Evolutionary conservation across 139 green algal species (phyloP).

Genomic region (Pseudopediastrum boryanum): DNA sequence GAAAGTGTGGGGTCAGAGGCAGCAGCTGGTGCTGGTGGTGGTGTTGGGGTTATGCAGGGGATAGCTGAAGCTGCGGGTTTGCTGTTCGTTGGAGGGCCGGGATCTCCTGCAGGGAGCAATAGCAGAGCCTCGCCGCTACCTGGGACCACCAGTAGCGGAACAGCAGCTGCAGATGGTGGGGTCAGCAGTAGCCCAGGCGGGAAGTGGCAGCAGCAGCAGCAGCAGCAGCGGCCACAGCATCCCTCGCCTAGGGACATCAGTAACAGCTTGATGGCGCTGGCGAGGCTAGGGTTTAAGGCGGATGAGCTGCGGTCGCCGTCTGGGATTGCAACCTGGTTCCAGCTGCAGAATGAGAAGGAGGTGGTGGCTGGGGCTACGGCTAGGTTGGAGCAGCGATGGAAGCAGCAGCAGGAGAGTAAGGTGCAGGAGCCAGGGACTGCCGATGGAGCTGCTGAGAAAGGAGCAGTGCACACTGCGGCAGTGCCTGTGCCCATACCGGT

Average conservation of each 20-base stretch:
- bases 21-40: too few relatives aligned
- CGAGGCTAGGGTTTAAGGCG: slow-evolving; percentile 16
- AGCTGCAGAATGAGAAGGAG: neutral
- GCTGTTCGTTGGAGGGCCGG: too few relatives aligned
- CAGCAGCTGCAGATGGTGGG: too few relatives aligned
- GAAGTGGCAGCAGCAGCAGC: neutral
- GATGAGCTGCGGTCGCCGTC: neutral
- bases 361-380: neutral
- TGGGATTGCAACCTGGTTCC: neutral
- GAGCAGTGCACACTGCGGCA: neutral
- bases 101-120: too few relatives aligned
- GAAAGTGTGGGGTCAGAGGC: too few relatives aligned
- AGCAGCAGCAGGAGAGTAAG: neutral
- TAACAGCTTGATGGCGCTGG: slow-evolving; percentile 35
- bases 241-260: slow-evolving; percentile 22
- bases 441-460: too few relatives aligned
- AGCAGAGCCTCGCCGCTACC: too few relatives aligned
- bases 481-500: neutral
- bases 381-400: neutral
- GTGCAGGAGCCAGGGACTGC: neutral
- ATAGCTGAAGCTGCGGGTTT: too few relatives aligned
- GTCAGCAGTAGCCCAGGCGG: too few relatives aligned
- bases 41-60: too few relatives aligned
- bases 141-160: too few relatives aligned
- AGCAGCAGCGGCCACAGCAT: neutral